Percentiles rank a stretch among this genome's conserved stretches.
These are phyloP conservation scores for Tilletia setariae DNA, from an alignment of 1,284 basidiomycete species.

Conservation along the genomic window DNA sequence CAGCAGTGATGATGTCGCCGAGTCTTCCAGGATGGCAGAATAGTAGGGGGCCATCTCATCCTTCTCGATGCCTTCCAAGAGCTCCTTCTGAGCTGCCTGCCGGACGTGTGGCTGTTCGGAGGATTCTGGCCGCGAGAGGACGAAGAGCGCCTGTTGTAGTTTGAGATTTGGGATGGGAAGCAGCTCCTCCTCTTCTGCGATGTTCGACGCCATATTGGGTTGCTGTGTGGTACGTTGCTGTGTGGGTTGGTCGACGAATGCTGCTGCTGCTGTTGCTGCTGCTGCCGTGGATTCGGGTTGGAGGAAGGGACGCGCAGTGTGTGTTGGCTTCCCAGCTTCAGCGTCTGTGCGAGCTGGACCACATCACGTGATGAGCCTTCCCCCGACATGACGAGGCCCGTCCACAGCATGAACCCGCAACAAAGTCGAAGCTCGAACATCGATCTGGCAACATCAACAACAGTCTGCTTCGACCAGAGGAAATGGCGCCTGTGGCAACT, in stretches of 20 bases:
- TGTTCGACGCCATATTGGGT: conserved; percentile 16
- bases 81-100: conserved; percentile 53
- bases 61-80: conserved; percentile 75
- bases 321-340: neutral
- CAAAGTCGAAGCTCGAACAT: neutral
- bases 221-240: neutral
- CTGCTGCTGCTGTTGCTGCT: conserved; percentile 4
- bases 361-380: neutral
- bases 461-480: neutral
- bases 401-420: neutral
- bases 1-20: conserved; percentile 50
- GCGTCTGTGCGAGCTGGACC: neutral
- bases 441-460: neutral
- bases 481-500: conserved; percentile 11
- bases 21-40: conserved; percentile 38
- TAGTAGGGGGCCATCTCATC: conserved; percentile 61
- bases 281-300: neutral
- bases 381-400: conserved; percentile 7
- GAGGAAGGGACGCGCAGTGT: neutral
- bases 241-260: neutral
- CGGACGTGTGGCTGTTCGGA: conserved; percentile 14
- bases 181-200: conserved; percentile 47
- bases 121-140: conserved; percentile 26
- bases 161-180: conserved; percentile 49
- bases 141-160: conserved; percentile 51